Conservation (phyloP, 257 asterid species). For the Solanum chaucha region DNA sequence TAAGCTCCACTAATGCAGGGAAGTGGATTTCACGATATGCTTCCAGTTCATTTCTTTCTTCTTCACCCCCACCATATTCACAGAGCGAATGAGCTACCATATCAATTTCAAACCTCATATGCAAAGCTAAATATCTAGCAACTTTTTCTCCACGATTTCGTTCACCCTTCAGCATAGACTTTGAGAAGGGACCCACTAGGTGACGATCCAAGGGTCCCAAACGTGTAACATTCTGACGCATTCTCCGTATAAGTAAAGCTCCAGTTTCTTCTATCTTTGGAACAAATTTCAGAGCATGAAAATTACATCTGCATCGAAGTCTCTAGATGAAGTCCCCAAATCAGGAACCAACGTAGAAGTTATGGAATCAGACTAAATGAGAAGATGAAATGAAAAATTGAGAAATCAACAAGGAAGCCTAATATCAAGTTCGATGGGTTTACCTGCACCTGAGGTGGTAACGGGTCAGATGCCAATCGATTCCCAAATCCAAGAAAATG, state of each 20-base stretch:
- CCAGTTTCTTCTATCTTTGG: conserved; percentile 91
- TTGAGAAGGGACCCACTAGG: conserved; percentile 79
- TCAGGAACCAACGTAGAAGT: conserved; percentile 45
- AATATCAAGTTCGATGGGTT: not conserved
- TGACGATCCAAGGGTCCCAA: conserved; percentile 72
- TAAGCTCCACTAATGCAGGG: conserved; percentile 69
- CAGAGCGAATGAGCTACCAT: conserved; percentile 99
- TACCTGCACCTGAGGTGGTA: conserved; percentile 83
- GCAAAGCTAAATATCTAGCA: conserved; percentile 76
- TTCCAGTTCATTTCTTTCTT: conserved; percentile 62
- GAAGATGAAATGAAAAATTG: not conserved
- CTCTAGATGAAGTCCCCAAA: conserved; percentile 80
- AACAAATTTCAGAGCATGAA: conserved; percentile 81
- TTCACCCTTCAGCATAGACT: conserved; percentile 32
- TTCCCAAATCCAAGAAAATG: conserved; percentile 99
- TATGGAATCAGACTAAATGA: not conserved
- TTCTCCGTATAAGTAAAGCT: conserved; percentile 69
- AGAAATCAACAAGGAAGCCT: conserved; percentile 5
- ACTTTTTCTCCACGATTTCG: conserved; percentile 39
- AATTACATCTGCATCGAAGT: conserved; percentile 99
- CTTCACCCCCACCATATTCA: conserved; percentile 89
- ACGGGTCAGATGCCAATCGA: conserved; percentile 95
- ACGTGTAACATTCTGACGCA: conserved; percentile 77
- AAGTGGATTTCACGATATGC: conserved; percentile 72
- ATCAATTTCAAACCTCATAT: conserved; percentile 95